Evolutionary conservation across 352 stramenopile species (phyloP).

Genomic region (Phytopythium cucurbitacearum): DNA sequence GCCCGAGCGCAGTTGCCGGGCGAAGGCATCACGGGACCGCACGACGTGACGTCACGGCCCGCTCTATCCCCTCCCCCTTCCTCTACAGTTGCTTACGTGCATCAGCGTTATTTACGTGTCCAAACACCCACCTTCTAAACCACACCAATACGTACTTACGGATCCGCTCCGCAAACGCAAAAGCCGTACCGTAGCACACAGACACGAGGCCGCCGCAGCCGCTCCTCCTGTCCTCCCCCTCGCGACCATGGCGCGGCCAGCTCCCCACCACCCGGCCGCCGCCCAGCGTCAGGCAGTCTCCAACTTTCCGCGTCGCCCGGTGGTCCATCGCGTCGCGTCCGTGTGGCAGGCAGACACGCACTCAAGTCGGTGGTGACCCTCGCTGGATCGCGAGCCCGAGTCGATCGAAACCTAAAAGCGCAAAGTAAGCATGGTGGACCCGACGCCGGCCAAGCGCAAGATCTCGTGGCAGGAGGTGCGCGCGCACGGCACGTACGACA

Average conservation of each 20-base stretch:
- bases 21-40: conserved; percentile 2
- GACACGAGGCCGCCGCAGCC: not conserved
- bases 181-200: not conserved
- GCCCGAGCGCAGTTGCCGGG: not conserved
- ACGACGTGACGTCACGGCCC: conserved; percentile 9
- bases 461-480: conserved; percentile 78
- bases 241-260: not conserved
- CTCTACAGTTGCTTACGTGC: too few species aligned
- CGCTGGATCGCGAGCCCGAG: too few species aligned
- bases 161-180: not conserved
- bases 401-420: too few species aligned
- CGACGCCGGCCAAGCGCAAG: conserved; percentile 44
- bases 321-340: not conserved
- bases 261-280: too few species aligned
- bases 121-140: not conserved
- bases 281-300: not conserved
- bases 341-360: not conserved
- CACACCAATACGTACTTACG: not conserved
- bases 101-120: not conserved
- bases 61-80: not conserved
- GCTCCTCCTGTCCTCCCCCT: not conserved
- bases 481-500: conserved; percentile 69
- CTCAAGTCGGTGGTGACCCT: not conserved
- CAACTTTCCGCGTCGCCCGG: not conserved
- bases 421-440: conserved; percentile 49